Conservation (phyloP, 129 eudicot genomes). For the Oenanthe sinensis region DNA sequence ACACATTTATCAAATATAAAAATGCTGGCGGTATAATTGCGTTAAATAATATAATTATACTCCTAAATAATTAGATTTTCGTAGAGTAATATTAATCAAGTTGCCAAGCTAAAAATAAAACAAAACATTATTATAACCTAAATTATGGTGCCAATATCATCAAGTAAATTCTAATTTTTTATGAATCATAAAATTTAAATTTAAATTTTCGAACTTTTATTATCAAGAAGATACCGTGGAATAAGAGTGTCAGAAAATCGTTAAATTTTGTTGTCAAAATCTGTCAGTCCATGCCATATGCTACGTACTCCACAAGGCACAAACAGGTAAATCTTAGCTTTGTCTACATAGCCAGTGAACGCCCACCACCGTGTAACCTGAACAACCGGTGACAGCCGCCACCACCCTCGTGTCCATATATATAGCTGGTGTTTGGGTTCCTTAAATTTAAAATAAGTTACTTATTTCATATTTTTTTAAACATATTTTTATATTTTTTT, state of each 20-base stretch:
- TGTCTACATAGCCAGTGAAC: not conserved
- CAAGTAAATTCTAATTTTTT: too few relatives aligned
- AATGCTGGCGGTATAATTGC: not conserved
- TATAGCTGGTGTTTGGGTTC: too few relatives aligned
- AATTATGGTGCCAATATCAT: not conserved
- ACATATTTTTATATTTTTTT: too few relatives aligned
- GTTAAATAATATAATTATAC: too few relatives aligned
- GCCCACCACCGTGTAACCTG: not conserved
- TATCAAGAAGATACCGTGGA: too few relatives aligned
- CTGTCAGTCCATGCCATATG: not conserved
- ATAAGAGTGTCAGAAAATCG: too few relatives aligned
- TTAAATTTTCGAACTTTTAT: too few relatives aligned
- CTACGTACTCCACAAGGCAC: not conserved
- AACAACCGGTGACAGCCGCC: not conserved
- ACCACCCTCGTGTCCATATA: not conserved
- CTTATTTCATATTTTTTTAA: too few relatives aligned
- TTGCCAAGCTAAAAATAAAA: not conserved
- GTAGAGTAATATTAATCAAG: too few relatives aligned
- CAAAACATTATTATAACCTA: not conserved
- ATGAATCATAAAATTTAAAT: too few relatives aligned
- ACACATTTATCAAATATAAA: not conserved
- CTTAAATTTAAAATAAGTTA: too few relatives aligned
- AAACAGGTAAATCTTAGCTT: not conserved
- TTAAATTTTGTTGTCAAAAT: not conserved
- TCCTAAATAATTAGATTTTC: too few relatives aligned